Conservation (phyloP, 345 rosid species). For the Anacardium occidentale region DNA sequence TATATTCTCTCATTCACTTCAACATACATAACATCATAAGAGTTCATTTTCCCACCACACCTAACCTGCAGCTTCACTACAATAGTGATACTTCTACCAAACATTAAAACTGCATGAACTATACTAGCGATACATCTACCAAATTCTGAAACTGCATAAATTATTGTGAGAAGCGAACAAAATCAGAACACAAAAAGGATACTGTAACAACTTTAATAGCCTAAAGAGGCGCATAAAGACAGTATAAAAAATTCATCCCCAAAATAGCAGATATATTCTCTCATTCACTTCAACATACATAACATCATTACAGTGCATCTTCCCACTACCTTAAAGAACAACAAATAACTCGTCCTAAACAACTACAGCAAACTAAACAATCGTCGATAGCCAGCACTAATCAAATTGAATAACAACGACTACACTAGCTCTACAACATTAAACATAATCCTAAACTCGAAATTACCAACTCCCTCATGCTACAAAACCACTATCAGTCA, state of each 20-base stretch:
- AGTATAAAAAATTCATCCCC: neutral
- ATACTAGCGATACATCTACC: neutral
- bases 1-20: neutral
- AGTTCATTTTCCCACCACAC: too few relatives aligned
- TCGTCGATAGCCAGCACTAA: neutral
- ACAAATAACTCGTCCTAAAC: neutral
- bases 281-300: neutral
- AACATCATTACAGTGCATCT: neutral
- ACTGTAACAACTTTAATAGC: neutral
- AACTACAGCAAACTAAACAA: neutral
- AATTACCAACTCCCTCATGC: conserved; percentile 2
- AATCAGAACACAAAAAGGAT: neutral
- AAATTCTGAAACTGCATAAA: neutral
- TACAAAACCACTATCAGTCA: neutral
- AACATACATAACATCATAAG: too few relatives aligned
- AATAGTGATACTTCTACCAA: neutral
- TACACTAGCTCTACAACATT: conserved; percentile 1
- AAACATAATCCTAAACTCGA: neutral
- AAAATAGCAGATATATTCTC: neutral
- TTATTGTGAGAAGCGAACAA: neutral
- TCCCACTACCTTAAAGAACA: neutral
- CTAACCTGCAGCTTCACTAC: neutral
- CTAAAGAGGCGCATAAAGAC: neutral
- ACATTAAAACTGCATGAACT: neutral
- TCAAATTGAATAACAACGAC: conserved; percentile 6